Conservation (phyloP, 129 eudicot genomes). For the Chrysanthemum seticuspe region DNA sequence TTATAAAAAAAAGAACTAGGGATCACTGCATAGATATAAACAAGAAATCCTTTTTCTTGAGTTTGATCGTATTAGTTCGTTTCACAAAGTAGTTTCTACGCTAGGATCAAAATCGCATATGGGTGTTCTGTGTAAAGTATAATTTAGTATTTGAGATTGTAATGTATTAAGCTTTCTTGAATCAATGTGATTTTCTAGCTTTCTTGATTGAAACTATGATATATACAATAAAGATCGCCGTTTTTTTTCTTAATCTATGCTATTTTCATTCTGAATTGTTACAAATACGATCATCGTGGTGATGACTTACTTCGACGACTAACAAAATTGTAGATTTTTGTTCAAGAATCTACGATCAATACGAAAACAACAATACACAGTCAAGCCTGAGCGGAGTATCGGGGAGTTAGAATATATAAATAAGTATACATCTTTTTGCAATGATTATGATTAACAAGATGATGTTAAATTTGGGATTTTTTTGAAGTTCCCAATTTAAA, state of each 20-base stretch:
- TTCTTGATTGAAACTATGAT: background rate
- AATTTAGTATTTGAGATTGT: conserved; percentile 19
- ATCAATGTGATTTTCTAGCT: conserved; percentile 10
- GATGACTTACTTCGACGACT: too few relatives aligned
- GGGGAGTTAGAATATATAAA: too few relatives aligned
- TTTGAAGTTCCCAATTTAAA: conserved; percentile 27
- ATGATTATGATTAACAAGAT: conserved; percentile 42
- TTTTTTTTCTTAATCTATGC: background rate
- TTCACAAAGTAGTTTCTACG: too few relatives aligned
- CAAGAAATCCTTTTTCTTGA: conserved; percentile 40
- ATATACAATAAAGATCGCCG: background rate
- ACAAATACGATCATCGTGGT: too few relatives aligned
- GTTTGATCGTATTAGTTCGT: conserved; percentile 13
- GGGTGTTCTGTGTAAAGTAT: conserved; percentile 46
- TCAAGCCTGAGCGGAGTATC: too few relatives aligned
- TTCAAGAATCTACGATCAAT: too few relatives aligned
- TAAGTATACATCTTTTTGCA: conserved; percentile 3
- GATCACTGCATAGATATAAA: conserved; percentile 40
- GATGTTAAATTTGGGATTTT: conserved; percentile 11
- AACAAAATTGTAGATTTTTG: too few relatives aligned
- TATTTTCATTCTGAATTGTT: too few relatives aligned
- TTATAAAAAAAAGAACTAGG: conserved; percentile 4
- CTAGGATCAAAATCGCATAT: conserved; percentile 31
- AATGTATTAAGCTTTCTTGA: conserved; percentile 31
- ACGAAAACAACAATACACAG: too few relatives aligned